phyloP scores from a whole-genome alignment of 2,329 filamentous ascomycete genomes.

The Paecilomyces sp. region DNA sequence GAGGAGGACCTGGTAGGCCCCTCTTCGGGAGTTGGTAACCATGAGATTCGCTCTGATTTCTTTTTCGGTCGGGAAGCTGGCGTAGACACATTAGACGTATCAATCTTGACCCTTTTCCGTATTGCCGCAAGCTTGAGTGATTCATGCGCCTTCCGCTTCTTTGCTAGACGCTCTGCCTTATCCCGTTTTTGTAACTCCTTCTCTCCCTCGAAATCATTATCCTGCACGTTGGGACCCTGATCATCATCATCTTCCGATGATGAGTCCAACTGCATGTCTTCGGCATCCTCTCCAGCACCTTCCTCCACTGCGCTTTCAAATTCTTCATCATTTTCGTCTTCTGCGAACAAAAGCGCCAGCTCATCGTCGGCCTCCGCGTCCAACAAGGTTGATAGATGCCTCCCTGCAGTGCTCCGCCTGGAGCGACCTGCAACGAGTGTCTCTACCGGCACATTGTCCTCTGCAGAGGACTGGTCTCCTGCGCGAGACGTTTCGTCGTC shows the following conservation, averaged over 20 bases:
- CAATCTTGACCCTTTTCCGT: constrained; percentile 70
- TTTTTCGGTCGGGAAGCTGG: constrained; percentile 50
- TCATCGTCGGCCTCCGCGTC: constrained; percentile 67
- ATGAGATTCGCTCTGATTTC: constrained; percentile 63
- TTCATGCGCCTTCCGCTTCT: constrained; percentile 76
- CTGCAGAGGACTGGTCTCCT: constrained; percentile 16
- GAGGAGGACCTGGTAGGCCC: constrained; percentile 56
- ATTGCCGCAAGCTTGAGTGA: constrained; percentile 52
- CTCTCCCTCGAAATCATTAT: constrained; percentile 77
- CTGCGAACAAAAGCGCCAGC: constrained; percentile 55
- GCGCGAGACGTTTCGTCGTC: constrained; percentile 20
- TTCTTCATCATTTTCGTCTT: constrained; percentile 51
- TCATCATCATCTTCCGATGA: constrained; percentile 80
- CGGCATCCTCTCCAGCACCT: constrained; percentile 49
- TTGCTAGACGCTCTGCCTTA: constrained; percentile 58
- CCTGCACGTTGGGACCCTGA: constrained; percentile 47
- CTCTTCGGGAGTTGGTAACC: constrained; percentile 58
- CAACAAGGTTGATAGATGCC: constrained; percentile 71
- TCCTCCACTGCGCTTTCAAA: constrained; percentile 28
- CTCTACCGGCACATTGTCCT: constrained; percentile 18
- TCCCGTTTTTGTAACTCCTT: constrained; percentile 74
- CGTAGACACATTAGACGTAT: constrained; percentile 40
- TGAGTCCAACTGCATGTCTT: constrained; percentile 79
- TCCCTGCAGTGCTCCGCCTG: constrained; percentile 75
- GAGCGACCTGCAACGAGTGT: constrained; percentile 44